Percentiles rank a stretch among this genome's conserved stretches.
These are phyloP conservation scores for Iris macrosiphon DNA, from an alignment of 106 monocot species.

Conservation along the genomic window DNA sequence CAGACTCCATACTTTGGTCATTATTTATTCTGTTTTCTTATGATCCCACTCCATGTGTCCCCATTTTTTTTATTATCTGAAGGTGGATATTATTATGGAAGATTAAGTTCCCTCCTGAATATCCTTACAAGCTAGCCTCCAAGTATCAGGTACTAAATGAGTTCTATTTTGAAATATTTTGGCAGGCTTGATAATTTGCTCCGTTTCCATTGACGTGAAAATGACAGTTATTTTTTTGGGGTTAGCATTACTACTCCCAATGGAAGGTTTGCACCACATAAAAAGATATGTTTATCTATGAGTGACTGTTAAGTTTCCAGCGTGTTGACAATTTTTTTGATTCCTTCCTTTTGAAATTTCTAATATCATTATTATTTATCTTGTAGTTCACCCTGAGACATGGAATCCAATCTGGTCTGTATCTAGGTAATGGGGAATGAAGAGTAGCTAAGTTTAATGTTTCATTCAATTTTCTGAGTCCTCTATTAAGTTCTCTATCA, in stretches of 20 bases:
- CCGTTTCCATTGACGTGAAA: not conserved
- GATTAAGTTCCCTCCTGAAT: constrained; percentile 95
- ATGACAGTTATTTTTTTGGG: constrained; percentile 7
- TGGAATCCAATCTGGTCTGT: constrained; percentile 99
- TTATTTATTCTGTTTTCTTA: not conserved
- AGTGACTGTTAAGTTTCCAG: constrained; percentile 69
- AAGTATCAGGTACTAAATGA: constrained; percentile 83
- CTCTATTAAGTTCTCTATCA: too few species aligned
- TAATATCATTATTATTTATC: constrained; percentile 14
- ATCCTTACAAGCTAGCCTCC: constrained; percentile 98
- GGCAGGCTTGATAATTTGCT: not conserved
- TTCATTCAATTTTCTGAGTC: too few species aligned
- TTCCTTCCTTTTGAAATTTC: not conserved
- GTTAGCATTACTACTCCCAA: constrained; percentile 93
- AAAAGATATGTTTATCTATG: constrained; percentile 75
- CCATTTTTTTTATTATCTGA: constrained; percentile 5
- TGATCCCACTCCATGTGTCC: not conserved
- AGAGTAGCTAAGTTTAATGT: too few species aligned
- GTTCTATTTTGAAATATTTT: constrained; percentile 1
- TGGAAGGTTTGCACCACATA: constrained; percentile 92
- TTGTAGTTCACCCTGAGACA: constrained; percentile 96
- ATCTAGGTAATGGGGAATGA: constrained; percentile 60
- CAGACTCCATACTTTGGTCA: too few species aligned
- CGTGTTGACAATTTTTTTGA: not conserved
- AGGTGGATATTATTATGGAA: constrained; percentile 98